These are phyloP conservation scores for Decorospora gaudefroyi DNA, from an alignment of 2,329 filamentous ascomycete genomes.

Conservation along the genomic window DNA sequence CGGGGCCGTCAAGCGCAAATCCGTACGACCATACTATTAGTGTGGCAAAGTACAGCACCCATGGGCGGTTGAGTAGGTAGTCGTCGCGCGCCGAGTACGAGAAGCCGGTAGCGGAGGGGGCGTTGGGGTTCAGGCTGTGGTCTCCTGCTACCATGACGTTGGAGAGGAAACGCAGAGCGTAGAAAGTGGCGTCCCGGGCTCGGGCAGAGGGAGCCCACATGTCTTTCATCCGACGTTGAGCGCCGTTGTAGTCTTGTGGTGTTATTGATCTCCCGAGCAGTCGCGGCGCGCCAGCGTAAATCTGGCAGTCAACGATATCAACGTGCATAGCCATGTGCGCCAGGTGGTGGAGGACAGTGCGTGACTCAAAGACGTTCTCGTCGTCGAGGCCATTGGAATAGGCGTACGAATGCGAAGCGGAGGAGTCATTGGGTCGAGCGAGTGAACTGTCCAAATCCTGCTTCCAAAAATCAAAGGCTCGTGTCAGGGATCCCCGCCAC, in stretches of 20 bases:
- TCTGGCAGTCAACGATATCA: conserved; percentile 96
- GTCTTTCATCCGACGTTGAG: conserved; percentile 82
- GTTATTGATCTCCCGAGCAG: conserved; percentile 86
- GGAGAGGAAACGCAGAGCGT: conserved; percentile 84
- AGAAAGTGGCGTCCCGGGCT: conserved; percentile 88
- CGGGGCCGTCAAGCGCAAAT: conserved; percentile 82
- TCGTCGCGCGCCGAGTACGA: conserved; percentile 84
- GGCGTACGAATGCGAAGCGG: conserved; percentile 36
- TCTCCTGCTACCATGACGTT: conserved; percentile 73
- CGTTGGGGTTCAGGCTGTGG: conserved; percentile 45
- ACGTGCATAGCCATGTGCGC: conserved; percentile 98
- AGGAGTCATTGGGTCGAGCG: conserved; percentile 56
- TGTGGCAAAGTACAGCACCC: conserved; percentile 92
- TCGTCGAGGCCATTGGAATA: conserved; percentile 52
- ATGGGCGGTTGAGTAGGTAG: conserved; percentile 85
- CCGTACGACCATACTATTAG: conserved; percentile 96
- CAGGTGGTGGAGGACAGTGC: conserved; percentile 87
- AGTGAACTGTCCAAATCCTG: conserved; percentile 85
- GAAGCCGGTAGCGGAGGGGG: conserved; percentile 42
- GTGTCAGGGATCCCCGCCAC: conserved; percentile 83
- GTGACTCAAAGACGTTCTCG: conserved; percentile 80
- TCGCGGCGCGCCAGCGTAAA: conserved; percentile 85
- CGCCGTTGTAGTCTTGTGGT: conserved; percentile 75
- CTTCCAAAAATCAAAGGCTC: conserved; percentile 93
- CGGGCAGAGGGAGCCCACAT: conserved; percentile 86